Base-by-base conservation (phyloP, 176 grass and related monocot genomes). In the Rhynchospora tenuis region DNA sequence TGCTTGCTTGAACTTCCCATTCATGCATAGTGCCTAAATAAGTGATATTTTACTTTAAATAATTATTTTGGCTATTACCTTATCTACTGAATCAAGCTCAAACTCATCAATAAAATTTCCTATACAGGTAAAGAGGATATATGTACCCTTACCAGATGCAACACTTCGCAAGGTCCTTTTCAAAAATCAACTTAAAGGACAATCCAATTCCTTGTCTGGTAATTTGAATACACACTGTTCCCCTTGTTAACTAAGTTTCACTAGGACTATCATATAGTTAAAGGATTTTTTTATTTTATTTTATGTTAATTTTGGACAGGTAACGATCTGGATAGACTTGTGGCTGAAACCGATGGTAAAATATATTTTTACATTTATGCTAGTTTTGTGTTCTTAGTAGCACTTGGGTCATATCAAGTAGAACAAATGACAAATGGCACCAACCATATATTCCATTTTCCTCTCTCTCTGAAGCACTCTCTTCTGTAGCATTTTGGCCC, bases 61-160 rank as follows among this genome's bases (percentile, higher is more conserved):
- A 20, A 74, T 52, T 27, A 11, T 74, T 52, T 14, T 74, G 46
- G 22, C 20, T 74, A 52, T 74, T 64, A 47, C 46, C 55, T 87
- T 44, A 79, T 56, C 54, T 27, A 14, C 3, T 22, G 52, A 24
- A 75, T 12, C 9, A 54, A 27, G 72, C 38, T 75, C 46, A 75
- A n/a, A 60, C 38, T 81, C 58, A 62, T 51, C 0, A 74, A 68
- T 87, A 67, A 8, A 81, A 85, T 31, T 10, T 62, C 75, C 13
- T 83, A 78, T 89, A 80, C 64, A 98, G 95, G 95, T 98, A 55
- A 98, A 98, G 68, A 94, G 95, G 84, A 93, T 98, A 91, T 98
- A 98, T 87, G 86, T 98, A 52, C 92, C 95, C 69, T 73, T 98
- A 64, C 96, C 96, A 38, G 91, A 98, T 86, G 82, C 65, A 84